A percentile compares a stretch with the other conserved stretches of the same genome.
Conservation (phyloP, 768 basidiomycete genomes). For the Collybia sordida region DNA sequence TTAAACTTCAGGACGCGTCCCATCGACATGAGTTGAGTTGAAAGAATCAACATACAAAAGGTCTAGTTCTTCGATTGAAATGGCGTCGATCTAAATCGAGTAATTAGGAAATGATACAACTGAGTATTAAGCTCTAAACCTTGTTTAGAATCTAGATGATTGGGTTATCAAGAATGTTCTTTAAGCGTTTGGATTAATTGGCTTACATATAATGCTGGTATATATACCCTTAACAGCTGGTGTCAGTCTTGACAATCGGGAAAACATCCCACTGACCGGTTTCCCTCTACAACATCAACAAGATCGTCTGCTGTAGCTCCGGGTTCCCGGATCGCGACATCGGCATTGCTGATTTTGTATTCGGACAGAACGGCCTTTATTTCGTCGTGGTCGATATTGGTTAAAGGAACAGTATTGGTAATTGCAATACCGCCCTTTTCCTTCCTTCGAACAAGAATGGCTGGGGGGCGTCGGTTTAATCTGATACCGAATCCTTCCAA, state of each 20-base stretch:
- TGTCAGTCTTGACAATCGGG: not conserved
- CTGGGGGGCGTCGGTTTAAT: constrained; percentile 92
- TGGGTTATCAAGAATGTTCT: not conserved
- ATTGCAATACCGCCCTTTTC: constrained; percentile 94
- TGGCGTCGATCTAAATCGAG: constrained; percentile 81
- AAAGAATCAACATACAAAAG: constrained; percentile 55
- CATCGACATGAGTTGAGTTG: not conserved
- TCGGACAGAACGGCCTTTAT: constrained; percentile 94
- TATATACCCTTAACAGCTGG: constrained; percentile 73
- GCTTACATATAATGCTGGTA: constrained; percentile 86
- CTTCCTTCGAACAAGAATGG: constrained; percentile 79
- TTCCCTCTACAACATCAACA: constrained; percentile 97
- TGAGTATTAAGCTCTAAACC: constrained; percentile 36
- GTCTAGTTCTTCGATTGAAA: constrained; percentile 97
- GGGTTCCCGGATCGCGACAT: constrained; percentile 91
- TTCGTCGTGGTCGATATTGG: constrained; percentile 93
- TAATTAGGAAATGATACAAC: not conserved
- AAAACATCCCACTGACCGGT: constrained; percentile 52
- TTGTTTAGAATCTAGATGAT: constrained; percentile 73
- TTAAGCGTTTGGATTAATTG: not conserved
- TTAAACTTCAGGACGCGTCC: constrained; percentile 3
- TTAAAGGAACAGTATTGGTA: constrained; percentile 95
- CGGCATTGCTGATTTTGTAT: constrained; percentile 86
- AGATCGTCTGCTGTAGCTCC: constrained; percentile 93
- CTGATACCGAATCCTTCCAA: constrained; percentile 98